Evolutionary conservation across 768 basidiomycete genomes (phyloP).

Genomic region (Termitomyces sp.): DNA sequence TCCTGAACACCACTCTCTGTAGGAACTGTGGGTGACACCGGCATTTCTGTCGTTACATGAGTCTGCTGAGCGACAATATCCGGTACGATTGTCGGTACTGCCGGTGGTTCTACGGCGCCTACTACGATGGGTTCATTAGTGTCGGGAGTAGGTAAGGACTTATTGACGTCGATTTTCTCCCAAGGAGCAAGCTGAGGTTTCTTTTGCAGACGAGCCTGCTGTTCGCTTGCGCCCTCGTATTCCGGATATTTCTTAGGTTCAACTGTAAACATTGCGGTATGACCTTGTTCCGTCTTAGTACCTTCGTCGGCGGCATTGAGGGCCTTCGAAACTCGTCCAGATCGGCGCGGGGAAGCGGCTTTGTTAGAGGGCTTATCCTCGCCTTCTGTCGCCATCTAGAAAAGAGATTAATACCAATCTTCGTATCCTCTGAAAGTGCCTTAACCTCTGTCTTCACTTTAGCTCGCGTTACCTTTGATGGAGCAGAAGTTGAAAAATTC

Average conservation of each 20-base stretch:
- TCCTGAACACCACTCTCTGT: neutral
- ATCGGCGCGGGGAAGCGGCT: conserved; percentile 7
- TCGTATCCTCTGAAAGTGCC: neutral
- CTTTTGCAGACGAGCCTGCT: neutral
- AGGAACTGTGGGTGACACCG: neutral
- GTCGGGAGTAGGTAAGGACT: neutral
- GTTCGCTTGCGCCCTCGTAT: neutral
- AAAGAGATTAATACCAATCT: neutral
- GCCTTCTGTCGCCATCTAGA: neutral
- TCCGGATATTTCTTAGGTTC: neutral
- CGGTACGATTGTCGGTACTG: neutral
- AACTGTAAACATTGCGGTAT: neutral
- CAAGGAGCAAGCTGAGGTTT: conserved; percentile 4
- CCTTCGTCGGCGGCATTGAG: neutral
- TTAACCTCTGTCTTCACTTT: neutral
- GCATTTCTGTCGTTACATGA: neutral
- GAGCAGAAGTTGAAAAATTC: neutral
- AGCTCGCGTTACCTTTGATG: neutral
- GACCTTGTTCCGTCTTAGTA: neutral
- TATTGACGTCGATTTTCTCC: conserved; percentile 5
- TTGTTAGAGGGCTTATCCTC: neutral
- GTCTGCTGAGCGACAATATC: neutral
- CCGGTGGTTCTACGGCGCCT: neutral
- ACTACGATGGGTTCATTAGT: neutral
- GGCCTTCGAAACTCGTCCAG: conserved; percentile 6